Evolutionary conservation across 495 filamentous ascomycete genomes (phyloP).

Genomic region (Immersiella caudata): DNA sequence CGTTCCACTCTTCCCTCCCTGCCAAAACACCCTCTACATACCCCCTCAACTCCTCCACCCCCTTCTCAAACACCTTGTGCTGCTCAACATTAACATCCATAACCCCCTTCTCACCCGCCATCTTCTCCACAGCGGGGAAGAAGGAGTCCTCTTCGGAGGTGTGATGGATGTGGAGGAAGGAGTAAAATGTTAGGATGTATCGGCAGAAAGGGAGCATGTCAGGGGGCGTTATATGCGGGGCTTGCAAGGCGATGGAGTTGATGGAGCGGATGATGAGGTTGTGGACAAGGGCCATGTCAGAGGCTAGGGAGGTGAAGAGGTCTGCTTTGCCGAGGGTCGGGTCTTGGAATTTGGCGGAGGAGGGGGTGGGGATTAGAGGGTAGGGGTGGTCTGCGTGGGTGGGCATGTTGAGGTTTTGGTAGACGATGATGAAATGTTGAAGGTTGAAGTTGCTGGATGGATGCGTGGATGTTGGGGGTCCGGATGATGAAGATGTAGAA

Average conservation of each 20-base stretch:
- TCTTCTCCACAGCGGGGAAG: conserved; percentile 49
- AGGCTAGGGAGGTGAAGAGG: conserved; percentile 36
- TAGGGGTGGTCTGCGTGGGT: conserved; percentile 41
- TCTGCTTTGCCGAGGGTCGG: conserved; percentile 27
- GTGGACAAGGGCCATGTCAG: conserved; percentile 52
- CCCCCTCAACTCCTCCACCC: conserved; percentile 39
- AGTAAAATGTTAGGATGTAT: conserved; percentile 36
- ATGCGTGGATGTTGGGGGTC: no score
- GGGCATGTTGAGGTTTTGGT: neutral
- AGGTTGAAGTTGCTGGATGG: neutral
- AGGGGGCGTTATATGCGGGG: conserved; percentile 36
- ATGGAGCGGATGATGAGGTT: conserved; percentile 52
- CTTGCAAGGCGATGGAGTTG: conserved; percentile 56
- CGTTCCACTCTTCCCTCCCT: conserved; percentile 36
- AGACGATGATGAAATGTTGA: neutral
- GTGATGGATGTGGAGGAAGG: conserved; percentile 48
- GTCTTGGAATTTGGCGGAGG: neutral
- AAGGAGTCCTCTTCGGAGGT: conserved; percentile 44
- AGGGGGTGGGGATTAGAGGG: conserved; percentile 7
- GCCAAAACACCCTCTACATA: conserved; percentile 35
- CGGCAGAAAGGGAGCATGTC: conserved; percentile 45
- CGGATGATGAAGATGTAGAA: neutral
- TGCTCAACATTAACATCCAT: conserved; percentile 52
- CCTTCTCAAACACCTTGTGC: conserved; percentile 47
- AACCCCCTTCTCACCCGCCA: conserved; percentile 43